phyloP scores from a whole-genome alignment of 2,329 filamentous ascomycete species.

The Fusarium nodosum region DNA sequence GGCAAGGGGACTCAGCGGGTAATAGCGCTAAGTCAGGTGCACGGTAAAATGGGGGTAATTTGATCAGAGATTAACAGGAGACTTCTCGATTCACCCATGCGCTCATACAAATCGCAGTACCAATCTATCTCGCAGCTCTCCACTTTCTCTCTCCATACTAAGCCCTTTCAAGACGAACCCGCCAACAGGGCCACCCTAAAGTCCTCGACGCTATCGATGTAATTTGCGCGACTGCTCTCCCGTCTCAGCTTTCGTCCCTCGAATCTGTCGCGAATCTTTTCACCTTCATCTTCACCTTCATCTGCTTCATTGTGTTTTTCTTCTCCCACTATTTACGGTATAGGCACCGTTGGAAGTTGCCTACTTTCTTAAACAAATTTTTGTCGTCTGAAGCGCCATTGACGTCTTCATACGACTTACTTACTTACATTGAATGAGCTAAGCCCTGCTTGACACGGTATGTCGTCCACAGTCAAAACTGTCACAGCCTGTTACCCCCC shows the following conservation, averaged over 20 bases:
- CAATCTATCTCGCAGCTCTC: conserved; percentile 49
- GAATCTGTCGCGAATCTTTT: conserved; percentile 48
- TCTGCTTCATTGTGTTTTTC: conserved; percentile 38
- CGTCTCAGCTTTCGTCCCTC: conserved; percentile 45
- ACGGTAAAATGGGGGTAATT: conserved; percentile 42
- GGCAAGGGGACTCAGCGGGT: conserved; percentile 36
- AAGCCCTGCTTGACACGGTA: conserved; percentile 49
- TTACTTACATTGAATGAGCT: conserved; percentile 40
- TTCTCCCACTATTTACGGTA: conserved; percentile 39
- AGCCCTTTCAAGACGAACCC: conserved; percentile 35
- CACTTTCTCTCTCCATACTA: conserved; percentile 39
- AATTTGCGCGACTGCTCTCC: conserved; percentile 52
- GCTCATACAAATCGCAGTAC: conserved; percentile 14
- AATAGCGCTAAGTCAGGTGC: conserved; percentile 44
- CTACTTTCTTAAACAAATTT: conserved; percentile 22
- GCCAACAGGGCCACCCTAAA: conserved; percentile 48
- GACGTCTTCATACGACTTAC: conserved; percentile 19
- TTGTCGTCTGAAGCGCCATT: conserved; percentile 35
- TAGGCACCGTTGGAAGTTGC: conserved; percentile 31
- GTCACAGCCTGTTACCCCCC: conserved; percentile 31
- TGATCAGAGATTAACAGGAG: conserved; percentile 28
- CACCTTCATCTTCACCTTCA: conserved; percentile 45
- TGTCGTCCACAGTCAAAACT: conserved; percentile 41
- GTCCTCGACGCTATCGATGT: conserved; percentile 50
- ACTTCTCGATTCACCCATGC: neutral